phyloP scores from a whole-genome alignment of 2,329 filamentous ascomycete species.

The Ascochyta rabiei region DNA sequence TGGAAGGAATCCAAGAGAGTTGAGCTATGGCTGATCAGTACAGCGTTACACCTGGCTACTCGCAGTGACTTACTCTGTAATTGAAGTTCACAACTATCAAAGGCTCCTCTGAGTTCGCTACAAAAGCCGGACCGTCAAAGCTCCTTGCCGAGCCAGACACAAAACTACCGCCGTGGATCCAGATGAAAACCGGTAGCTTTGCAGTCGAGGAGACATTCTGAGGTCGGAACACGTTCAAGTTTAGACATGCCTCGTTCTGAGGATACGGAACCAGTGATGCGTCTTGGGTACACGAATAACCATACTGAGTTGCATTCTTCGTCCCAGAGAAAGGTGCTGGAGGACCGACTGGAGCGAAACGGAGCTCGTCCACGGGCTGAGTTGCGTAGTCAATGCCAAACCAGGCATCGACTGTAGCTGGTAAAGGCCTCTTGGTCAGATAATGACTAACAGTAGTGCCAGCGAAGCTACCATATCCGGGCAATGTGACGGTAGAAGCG shows the following conservation, averaged over 20 bases:
- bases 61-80: slow-evolving; percentile 25
- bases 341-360: slow-evolving; percentile 49
- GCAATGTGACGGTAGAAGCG: slow-evolving; percentile 30
- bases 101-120: slow-evolving; percentile 29
- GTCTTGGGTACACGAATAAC: slow-evolving; percentile 52
- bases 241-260: slow-evolving; percentile 34
- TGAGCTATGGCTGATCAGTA: slow-evolving; percentile 13
- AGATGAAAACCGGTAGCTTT: slow-evolving; percentile 38
- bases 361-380: slow-evolving; percentile 42
- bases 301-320: slow-evolving; percentile 47
- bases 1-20: slow-evolving; percentile 36
- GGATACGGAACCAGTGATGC: slow-evolving; percentile 38
- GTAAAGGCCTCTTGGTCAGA: slow-evolving; percentile 44
- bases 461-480: slow-evolving; percentile 49
- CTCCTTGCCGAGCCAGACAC: slow-evolving; percentile 30
- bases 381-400: slow-evolving; percentile 56
- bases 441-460: slow-evolving; percentile 47
- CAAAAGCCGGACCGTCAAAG: slow-evolving; percentile 37
- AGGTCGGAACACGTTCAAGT: slow-evolving; percentile 35
- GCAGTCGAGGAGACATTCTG: slow-evolving; percentile 19
- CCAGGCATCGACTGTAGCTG: slow-evolving; percentile 53
- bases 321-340: slow-evolving; percentile 48
- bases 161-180: slow-evolving; percentile 38
- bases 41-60: neutral
- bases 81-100: slow-evolving; percentile 38